These are phyloP conservation scores for Aspergillus clavatus DNA, from an alignment of 2,329 filamentous ascomycete species.

Conservation along the genomic window DNA sequence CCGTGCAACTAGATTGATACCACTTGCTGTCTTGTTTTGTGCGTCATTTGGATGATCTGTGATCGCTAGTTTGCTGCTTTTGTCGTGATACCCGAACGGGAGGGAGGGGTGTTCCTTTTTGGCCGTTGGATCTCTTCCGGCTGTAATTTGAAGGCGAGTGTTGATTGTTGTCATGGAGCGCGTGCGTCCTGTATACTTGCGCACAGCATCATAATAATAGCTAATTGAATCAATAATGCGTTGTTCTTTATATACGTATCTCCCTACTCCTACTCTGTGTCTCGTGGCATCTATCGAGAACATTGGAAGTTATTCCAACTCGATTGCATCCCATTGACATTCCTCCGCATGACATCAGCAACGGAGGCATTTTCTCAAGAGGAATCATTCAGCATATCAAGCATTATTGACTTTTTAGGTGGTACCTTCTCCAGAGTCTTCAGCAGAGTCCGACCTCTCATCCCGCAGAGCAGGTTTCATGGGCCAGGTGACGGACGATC, in stretches of 20 bases:
- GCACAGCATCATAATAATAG: constrained; percentile 33
- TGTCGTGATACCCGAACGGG: constrained; percentile 34
- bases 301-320: no score
- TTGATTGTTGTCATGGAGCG: constrained; percentile 21
- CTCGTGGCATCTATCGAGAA: neutral
- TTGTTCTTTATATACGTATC: constrained; percentile 10
- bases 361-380: no score
- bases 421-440: no score
- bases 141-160: constrained; percentile 22
- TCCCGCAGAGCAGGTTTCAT: neutral
- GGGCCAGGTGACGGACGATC: neutral
- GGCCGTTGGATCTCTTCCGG: no score
- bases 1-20: constrained; percentile 35
- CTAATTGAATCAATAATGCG: constrained; percentile 34
- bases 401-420: no score
- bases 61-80: constrained; percentile 22
- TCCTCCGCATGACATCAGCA: no score
- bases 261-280: neutral
- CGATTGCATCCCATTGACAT: no score
- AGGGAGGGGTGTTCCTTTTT: constrained; percentile 22
- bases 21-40: constrained; percentile 30
- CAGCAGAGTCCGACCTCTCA: no score
- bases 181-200: constrained; percentile 19
- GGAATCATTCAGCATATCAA: no score
- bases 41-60: constrained; percentile 26